Percentiles rank a stretch among this genome's conserved stretches.
phyloP scores from a whole-genome alignment of 352 stramenopile species.

The Globisporangium lucens region DNA sequence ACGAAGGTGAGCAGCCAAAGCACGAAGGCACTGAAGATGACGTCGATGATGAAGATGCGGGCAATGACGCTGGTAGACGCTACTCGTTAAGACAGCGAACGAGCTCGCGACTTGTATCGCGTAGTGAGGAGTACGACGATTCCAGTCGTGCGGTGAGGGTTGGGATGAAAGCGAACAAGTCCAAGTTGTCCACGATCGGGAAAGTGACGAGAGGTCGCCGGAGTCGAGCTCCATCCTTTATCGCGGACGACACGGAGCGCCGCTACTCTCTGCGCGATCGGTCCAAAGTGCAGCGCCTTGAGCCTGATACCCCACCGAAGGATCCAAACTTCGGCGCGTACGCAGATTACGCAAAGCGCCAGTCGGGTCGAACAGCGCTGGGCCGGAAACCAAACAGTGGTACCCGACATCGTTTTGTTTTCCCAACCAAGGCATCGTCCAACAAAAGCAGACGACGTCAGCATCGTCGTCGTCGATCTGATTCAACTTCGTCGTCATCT shows the following conservation, averaged over 20 bases:
- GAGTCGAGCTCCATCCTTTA: slow-evolving; percentile 17
- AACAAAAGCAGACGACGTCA: slow-evolving; percentile 23
- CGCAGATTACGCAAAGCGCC: slow-evolving; percentile 67
- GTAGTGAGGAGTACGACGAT: slow-evolving; percentile 21
- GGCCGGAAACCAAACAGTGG: slow-evolving; percentile 21
- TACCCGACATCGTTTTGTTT: slow-evolving; percentile 22
- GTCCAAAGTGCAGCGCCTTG: slow-evolving; percentile 51
- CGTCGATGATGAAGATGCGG: slow-evolving; percentile 21
- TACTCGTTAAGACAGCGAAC: slow-evolving; percentile 16
- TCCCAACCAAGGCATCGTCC: slow-evolving; percentile 26
- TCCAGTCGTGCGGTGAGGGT: slow-evolving; percentile 19
- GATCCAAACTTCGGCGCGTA: slow-evolving; percentile 44
- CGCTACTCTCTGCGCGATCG: slow-evolving; percentile 76
- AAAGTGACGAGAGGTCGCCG: slow-evolving; percentile 6
- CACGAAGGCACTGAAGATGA: slow-evolving; percentile 25
- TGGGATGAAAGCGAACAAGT: slow-evolving; percentile 5
- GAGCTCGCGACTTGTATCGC: slow-evolving; percentile 11
- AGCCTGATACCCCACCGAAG: slow-evolving; percentile 26
- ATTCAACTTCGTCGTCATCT: slow-evolving; percentile 25
- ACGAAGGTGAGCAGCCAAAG: slow-evolving; percentile 23
- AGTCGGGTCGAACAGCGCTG: slow-evolving; percentile 25
- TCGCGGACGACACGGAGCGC: slow-evolving; percentile 26
- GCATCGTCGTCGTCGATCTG: slow-evolving; percentile 28
- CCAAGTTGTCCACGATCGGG: neutral
- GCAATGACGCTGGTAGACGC: slow-evolving; percentile 10